Evolutionary conservation across 179 eudicot species (phyloP), one percentile per base, ranked within the genome.

Genomic region (Silene coronaria): DNA sequence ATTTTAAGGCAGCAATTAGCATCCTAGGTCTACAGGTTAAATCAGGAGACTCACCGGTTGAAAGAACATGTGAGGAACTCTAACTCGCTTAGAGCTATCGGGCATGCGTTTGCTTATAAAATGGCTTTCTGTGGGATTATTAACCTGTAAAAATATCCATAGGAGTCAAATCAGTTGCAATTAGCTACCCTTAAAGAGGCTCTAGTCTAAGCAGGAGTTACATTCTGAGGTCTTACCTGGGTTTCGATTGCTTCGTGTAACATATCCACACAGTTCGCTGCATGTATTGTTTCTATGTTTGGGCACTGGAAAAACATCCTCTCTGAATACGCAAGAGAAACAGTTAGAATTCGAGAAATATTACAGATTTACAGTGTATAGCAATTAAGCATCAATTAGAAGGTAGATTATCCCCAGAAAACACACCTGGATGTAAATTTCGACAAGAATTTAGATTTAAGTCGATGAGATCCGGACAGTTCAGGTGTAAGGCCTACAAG

Each of bases 1-100:
- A n/a, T n/a, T 34, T 5, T 36, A 11, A 36, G 45, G 11, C 45
- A 0, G 38, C 1, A 34, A 34, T 6, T 34, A 32, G 36, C 36
- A 32, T 32, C 5, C 36, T 32, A 57, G n/a, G 21, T 57, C 19
- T 21, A 9, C 16, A 28, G 13, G 58, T 42, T 72, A 42, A 36
- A 14, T 60, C 22, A 23, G 21, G 30, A 62, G 45, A 60, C 79
- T 83, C 70, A 91, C 96, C 97, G 85, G 90, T 24, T 84, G 85
- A 76, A 80, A 79, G 75, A 87, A 70, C 22, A 84, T 83, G 72
- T 80, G 86, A 21, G 97, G 98, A 71, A 87, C 86, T 51, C 89
- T 82, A 61, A 95, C 86, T 76, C 99, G 86, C 87, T 95, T 95
- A n/a, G 97, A 95, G 42, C 96, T 89, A 85, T 92, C 96, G 46